Base-by-base conservation (phyloP, 345 rosid species). In the Nasturtium officinale region DNA sequence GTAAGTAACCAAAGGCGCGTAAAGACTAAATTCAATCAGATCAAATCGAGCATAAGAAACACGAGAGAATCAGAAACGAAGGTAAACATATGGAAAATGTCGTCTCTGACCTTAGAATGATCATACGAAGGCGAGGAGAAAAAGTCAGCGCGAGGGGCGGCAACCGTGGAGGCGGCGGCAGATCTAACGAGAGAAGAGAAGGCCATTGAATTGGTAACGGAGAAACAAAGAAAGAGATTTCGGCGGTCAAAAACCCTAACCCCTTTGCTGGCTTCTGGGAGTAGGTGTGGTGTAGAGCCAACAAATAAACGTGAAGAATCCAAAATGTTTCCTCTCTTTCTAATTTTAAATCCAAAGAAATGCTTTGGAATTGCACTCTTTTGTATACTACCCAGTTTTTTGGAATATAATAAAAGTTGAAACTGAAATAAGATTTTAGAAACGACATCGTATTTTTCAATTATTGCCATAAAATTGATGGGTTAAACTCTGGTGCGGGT, bases 181-280 rank as follows among this genome's bases (percentile, higher is more conserved):
- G 96, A 88, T 89, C 96, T 85, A 83, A 87, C 29, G 53, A 87
- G 82, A 56, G 87, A 79, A 46, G 96, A 85, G 78, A 79, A 78
- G 5, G 96, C 90, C 99, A 91, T 94, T 62, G 72, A 26, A 15
- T 32, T 3, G 54, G 7, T 9, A n/a, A 13, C 75, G 82, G 66
- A 13, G 62, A 69, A 35, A 23, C 61, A 64, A 30, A 52, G 3
- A 58, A 18, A 42, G 67, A 64, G 80, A 65, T 77, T 42, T 71
- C 25, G 42, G 10, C 17, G 21, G 67, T 77, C 69, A 72, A 56
- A 78, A 72, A 66, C 59, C 74, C 74, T 68, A 65, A 67, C 46
- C 37, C 77, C 43, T 57, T 67, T 18, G 58, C 25, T 67, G 81
- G 71, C 70, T 67, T 46, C 45, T 72, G 37, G 52, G 81, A 61